Base-by-base conservation (phyloP, 805 yeast genomes). In the Schwanniomyces pseudopolymorphus region DNA sequence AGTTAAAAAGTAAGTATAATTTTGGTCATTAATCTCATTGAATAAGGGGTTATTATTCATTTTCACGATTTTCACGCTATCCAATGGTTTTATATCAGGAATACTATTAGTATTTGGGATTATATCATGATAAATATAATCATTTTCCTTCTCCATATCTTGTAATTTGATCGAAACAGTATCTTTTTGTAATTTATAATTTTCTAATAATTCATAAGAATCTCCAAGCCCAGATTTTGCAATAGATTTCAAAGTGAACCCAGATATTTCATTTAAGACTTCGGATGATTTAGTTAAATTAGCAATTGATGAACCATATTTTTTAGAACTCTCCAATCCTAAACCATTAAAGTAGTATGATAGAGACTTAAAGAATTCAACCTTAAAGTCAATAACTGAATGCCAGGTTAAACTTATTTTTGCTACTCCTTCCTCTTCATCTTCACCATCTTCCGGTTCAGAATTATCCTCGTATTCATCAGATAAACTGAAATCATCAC, bases 71-170 rank as follows among this genome's bases (percentile, higher is more conserved):
- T 84, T 82, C 1, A 84, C 83, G 47, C 89, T 85, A 39, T 83
- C 87, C 68, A 87, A 72, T 0, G 84, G 79, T 50, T 86, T 82
- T 4, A 89, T 74, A 11, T 81, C 85, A 5, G 88, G 79, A 41
- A 89, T 66, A 0, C 84, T 65, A 19, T 79, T 79, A 25, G 67
- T 66, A 3, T 79, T 70, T 0, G 97, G 96, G 11, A 91, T 70
- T 1, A 74, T 57, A 17, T 86, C 92, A 64, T 94, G 96, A 60
- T 88, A 92, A 31, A 92, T 88, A 56, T 82, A 85, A 60, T 92
- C 97, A 58, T 92, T 92, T 59, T 92, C 98, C 54, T 87, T 89
- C 21, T 78, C 82, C 54, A 88, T 53, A 22, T 71, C 77, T 9
- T 52, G 52, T 41, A 72, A 54, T 42, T 72, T 72, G 42, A 72